phyloP scores from a whole-genome alignment of 2,329 filamentous ascomycete species.

The Dendryphion nanum region DNA sequence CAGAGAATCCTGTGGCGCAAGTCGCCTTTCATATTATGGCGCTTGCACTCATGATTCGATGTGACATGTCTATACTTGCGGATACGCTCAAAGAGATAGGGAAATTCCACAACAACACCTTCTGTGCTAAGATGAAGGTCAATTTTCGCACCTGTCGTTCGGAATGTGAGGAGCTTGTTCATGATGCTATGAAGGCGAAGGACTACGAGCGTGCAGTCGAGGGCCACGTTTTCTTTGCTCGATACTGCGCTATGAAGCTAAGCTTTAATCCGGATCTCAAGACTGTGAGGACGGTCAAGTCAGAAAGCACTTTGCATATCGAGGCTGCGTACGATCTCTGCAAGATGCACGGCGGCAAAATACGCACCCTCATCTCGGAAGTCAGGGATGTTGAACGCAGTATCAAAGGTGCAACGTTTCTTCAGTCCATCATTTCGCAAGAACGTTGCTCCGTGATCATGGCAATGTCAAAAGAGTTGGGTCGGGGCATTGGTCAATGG shows the following conservation, averaged over 20 bases:
- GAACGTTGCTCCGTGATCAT: slow-evolving; percentile 9
- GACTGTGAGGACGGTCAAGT: slow-evolving; percentile 8
- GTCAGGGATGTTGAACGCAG: slow-evolving; percentile 48
- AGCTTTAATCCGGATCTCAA: slow-evolving; percentile 9
- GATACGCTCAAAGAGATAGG: slow-evolving; percentile 40
- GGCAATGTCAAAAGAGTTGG: slow-evolving; percentile 45
- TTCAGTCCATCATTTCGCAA: slow-evolving; percentile 44
- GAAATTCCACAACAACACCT: slow-evolving; percentile 9
- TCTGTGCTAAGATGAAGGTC: slow-evolving; percentile 13
- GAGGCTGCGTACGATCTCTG: slow-evolving; percentile 25
- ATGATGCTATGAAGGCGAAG: slow-evolving; percentile 34
- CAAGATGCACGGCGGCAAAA: slow-evolving; percentile 20
- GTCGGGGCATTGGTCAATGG: slow-evolving; percentile 54
- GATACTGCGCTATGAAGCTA: slow-evolving; percentile 48
- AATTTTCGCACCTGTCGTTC: slow-evolving; percentile 36
- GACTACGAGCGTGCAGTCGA: slow-evolving; percentile 50
- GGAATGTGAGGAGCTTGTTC: slow-evolving; percentile 45
- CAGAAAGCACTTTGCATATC: slow-evolving; percentile 20
- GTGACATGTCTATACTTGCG: slow-evolving; percentile 49
- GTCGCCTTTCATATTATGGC: slow-evolving; percentile 42
- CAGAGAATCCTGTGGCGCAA: slow-evolving; percentile 25
- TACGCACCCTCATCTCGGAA: slow-evolving; percentile 41
- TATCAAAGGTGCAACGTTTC: slow-evolving; percentile 49
- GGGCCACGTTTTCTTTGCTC: slow-evolving; percentile 51
- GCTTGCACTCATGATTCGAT: slow-evolving; percentile 46